Base-by-base conservation (phyloP, 2,329 filamentous ascomycete species). In the Cladosporium halotolerans region DNA sequence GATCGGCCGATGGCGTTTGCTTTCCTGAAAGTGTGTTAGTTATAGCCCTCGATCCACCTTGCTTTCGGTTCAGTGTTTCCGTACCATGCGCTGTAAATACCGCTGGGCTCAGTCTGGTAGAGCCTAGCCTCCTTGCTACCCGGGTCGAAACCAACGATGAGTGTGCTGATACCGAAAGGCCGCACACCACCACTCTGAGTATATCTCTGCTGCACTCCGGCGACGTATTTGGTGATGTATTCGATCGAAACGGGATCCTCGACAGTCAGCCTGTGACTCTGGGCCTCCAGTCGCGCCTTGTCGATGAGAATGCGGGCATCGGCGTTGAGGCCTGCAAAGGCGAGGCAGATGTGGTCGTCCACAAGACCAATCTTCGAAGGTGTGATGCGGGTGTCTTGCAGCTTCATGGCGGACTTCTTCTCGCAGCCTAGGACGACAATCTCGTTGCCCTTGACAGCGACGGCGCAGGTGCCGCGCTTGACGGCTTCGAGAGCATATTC, bases 181-280 rank as follows among this genome's bases (percentile, higher is more conserved):
- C 93, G 81, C 50, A 99, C 93, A 80, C 93, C 93, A 77, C 93
- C 93, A 68, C 90, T 95, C 79, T 99, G 93, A 45, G 93, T 99
- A 80, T 99, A 99, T 73, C 90, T 84, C 79, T 99, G 93, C 79
- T 99, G 93, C 63, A 99, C 93, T 54, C 92, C 89, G 51, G 93
- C 93, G 59, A 99, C 87, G 68, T 97, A 96, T 79, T 99, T 97
- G 67, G 93, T 97, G 70, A 99, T 96, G 80, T 99, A 99, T 76
- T 99, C 93, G 73, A 99, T 95, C 58, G 89, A 92, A 61, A 95
- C 89, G 53, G 93, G 92, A 70, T 99, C 95, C 72, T 99, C 93
- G 55, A 99, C 90, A 4, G 93, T 97, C 65, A 99, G 79, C 60
- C 93, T 87, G 77, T 99, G 93, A 63, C 90, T 96, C 76, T 99